Evolutionary conservation across 2,329 filamentous ascomycete species (phyloP).

Genomic region (Colletotrichum agaves): DNA sequence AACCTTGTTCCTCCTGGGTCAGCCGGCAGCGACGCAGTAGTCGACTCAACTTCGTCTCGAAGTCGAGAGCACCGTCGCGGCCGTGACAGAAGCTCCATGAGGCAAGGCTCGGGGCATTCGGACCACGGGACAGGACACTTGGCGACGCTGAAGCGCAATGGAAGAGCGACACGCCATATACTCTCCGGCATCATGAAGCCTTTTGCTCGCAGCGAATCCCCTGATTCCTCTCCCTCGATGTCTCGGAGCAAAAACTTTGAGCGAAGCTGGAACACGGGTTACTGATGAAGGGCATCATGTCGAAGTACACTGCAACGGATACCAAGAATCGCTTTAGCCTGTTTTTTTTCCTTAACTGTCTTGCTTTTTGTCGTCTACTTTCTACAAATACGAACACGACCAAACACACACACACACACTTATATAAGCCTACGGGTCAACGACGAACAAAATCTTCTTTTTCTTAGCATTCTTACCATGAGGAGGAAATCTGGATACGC

Average conservation of each 20-base stretch:
- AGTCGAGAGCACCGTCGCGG: constrained; percentile 38
- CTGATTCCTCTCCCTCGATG: constrained; percentile 44
- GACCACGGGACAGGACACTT: constrained; percentile 36
- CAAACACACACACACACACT: background rate
- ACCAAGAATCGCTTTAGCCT: background rate
- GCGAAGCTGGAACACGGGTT: constrained; percentile 29
- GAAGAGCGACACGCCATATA: constrained; percentile 51
- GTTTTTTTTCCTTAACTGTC: constrained; percentile 6
- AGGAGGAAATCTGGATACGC: constrained; percentile 29
- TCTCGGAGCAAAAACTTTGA: constrained; percentile 34
- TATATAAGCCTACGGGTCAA: constrained; percentile 16
- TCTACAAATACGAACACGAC: constrained; percentile 17
- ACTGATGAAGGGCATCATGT: background rate
- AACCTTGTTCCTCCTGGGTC: constrained; percentile 31
- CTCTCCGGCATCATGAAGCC: constrained; percentile 58
- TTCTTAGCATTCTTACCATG: constrained; percentile 22
- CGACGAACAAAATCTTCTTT: constrained; percentile 14
- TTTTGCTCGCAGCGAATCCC: constrained; percentile 53
- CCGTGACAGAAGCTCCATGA: constrained; percentile 27
- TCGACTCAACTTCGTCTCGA: constrained; percentile 18
- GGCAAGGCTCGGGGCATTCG: constrained; percentile 39
- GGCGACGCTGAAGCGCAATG: constrained; percentile 47
- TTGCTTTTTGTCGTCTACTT: constrained; percentile 2
- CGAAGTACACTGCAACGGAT: background rate
- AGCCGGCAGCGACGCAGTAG: constrained; percentile 41